Base-by-base conservation (phyloP, 164 flowering plant species). In the Aristolochia contorta region DNA sequence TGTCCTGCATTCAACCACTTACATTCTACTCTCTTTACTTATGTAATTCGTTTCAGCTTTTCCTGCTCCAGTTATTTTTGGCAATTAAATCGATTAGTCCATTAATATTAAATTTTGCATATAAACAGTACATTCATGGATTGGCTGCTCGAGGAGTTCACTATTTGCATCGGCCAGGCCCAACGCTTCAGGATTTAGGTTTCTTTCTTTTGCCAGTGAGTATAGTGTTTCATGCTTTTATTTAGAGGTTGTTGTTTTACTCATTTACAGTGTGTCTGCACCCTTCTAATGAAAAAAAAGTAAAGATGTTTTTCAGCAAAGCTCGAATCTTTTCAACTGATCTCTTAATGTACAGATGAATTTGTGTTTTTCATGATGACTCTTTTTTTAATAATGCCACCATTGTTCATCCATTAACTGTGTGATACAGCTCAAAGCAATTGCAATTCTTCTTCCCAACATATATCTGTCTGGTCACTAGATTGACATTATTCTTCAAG, bases 81-180 rank as follows among this genome's bases (percentile, higher is more conserved):
- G 7, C 43, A 3, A 37, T 10, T 37, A 37, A 37, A 10, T 3
- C 7, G 7, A 37, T 3, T 3, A 37, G 43, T 37, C 9, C 12
- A 37, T 10, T 37, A 37, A 37, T 37, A 2, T 37, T 37, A 10
- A 37, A 37, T 10, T 37, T 10, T 10, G 7, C 43, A 37, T 65
- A 16, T 71, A 32, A 47, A 47, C 84, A 94, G 99, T 94, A 94
- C 62, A 75, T 94, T 58, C 99, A 94, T 75, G 99, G 97, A 64
- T 73, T 94, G 67, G 96, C 99, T 65, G 99, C 99, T 43, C 80
- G 89, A 61, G 97, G 99, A 62, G 96, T 94, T 63, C 99, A 94
- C 74, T 94, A 89, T 74, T 54, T 94, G 7, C 99, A 94, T 75
- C 78, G 89, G 47, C 99, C 99, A 25, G 99, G 97, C 24, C 97